Conservation (phyloP, 108 stramenopile genomes). For the Poteriospumella lacustris region DNA sequence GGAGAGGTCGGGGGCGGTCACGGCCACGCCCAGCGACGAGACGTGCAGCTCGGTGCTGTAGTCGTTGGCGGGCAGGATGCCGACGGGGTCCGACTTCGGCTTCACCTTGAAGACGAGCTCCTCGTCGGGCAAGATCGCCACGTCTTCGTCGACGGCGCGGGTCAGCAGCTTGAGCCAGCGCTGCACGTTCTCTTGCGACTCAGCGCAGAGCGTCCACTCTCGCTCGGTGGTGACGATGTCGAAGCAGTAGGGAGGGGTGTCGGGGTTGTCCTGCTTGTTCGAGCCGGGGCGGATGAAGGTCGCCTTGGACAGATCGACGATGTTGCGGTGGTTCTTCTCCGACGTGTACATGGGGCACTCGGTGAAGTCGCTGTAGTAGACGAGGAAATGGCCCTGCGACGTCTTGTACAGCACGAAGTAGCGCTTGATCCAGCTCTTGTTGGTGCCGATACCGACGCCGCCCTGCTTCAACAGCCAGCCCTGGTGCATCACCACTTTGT, state of each 20-base stretch:
- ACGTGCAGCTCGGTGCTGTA: constrained; percentile 37
- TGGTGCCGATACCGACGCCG: constrained; percentile 36
- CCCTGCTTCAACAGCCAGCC: constrained; percentile 57
- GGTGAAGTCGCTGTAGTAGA: constrained; percentile 51
- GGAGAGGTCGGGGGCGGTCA: constrained; percentile 16
- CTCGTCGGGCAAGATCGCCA: constrained; percentile 51
- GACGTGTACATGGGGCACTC: constrained; percentile 45
- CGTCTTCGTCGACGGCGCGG: constrained; percentile 49
- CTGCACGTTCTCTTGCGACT: constrained; percentile 35
- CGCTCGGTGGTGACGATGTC: constrained; percentile 52
- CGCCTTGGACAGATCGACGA: constrained; percentile 53
- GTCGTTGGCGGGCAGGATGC: constrained; percentile 30
- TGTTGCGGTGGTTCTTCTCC: constrained; percentile 40
- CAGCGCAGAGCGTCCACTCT: constrained; percentile 54
- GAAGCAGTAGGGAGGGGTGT: constrained; percentile 47
- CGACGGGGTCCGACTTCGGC: constrained; percentile 17
- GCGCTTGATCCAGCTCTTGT: constrained; percentile 50
- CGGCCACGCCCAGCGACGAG: constrained; percentile 44
- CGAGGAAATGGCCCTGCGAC: constrained; percentile 53
- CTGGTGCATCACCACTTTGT: constrained; percentile 49
- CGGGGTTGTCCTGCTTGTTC: constrained; percentile 21
- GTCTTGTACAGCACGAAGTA: constrained; percentile 54
- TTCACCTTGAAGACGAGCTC: constrained; percentile 45
- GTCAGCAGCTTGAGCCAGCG: constrained; percentile 48
- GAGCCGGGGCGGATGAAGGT: constrained; percentile 51